Percentiles rank a stretch among this genome's conserved stretches.
Evolutionary conservation across 345 rosid genomes (phyloP).

Genomic region (Hibiscus mutabilis): DNA sequence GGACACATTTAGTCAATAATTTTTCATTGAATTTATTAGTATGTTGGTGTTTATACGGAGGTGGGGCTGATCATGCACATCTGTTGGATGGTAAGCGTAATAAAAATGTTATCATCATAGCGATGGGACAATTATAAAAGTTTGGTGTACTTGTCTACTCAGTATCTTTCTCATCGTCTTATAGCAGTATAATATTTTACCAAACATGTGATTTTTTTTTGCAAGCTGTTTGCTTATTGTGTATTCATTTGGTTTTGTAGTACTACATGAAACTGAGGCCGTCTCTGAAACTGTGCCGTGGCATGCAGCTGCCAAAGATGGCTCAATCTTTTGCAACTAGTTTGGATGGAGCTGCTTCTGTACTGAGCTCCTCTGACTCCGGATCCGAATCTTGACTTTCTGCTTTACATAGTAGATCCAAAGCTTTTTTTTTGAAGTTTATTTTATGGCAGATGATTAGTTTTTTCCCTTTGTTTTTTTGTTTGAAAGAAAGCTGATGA

Average conservation of each 20-base stretch:
- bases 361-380: constrained; percentile 35
- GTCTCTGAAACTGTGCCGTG: constrained; percentile 28
- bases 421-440: not conserved
- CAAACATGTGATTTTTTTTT: not conserved
- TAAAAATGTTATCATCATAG: not conserved
- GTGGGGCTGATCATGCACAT: not conserved
- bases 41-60: not conserved
- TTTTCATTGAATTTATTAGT: too few species aligned
- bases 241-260: not conserved
- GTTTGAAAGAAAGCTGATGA: not conserved
- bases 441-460: not conserved
- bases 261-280: constrained; percentile 31
- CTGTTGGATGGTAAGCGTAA: not conserved
- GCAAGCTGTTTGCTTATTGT: not conserved
- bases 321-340: constrained; percentile 29
- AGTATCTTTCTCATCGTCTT: not conserved
- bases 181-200: not conserved
- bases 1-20: too few species aligned
- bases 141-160: not conserved
- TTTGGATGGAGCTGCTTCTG: constrained; percentile 30
- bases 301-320: constrained; percentile 34
- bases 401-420: not conserved
- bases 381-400: constrained; percentile 9
- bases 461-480: not conserved
- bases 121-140: not conserved